These are phyloP conservation scores for Fusarium virguliforme DNA, from an alignment of 2,329 filamentous ascomycete species.

Conservation along the genomic window DNA sequence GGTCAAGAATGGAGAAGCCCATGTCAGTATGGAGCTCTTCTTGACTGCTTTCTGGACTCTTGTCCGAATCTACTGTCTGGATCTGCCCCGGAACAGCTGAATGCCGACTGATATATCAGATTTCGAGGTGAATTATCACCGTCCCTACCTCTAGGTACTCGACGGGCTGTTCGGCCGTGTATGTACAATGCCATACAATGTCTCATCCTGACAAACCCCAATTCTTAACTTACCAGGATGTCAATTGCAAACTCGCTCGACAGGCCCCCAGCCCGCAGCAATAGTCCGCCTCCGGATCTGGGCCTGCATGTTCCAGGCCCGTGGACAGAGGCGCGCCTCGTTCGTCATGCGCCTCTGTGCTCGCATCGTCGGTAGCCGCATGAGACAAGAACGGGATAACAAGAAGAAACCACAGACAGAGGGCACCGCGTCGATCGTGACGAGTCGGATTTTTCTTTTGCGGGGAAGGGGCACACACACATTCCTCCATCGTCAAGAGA, in stretches of 20 bases:
- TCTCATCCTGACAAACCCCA: conserved; percentile 11
- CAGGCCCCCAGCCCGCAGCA: conserved; percentile 29
- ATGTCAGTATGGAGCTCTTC: conserved; percentile 34
- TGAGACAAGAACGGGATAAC: conserved; percentile 32
- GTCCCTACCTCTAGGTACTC: too few relatives aligned
- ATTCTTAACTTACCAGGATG: conserved; percentile 19
- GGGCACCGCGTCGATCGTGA: conserved; percentile 29
- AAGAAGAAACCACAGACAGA: conserved; percentile 21
- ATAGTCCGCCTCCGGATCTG: conserved; percentile 35
- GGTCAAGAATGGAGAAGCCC: conserved; percentile 36
- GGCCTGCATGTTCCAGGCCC: conserved; percentile 38
- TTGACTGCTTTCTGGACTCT: background rate
- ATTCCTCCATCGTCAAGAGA: conserved; percentile 27
- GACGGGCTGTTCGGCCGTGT: too few relatives aligned
- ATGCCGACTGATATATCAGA: conserved; percentile 9
- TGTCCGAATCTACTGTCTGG: background rate
- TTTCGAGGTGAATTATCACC: background rate
- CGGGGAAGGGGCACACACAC: conserved; percentile 25
- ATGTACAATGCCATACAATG: background rate
- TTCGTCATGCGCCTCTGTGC: conserved; percentile 42
- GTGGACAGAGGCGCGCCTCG: conserved; percentile 36
- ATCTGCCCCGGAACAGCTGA: background rate
- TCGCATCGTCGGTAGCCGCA: conserved; percentile 35
- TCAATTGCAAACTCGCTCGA: conserved; percentile 28
- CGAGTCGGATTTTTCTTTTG: conserved; percentile 24